phyloP scores from a whole-genome alignment of 2,329 filamentous ascomycete genomes.

The Scedosporium apiospermum region DNA sequence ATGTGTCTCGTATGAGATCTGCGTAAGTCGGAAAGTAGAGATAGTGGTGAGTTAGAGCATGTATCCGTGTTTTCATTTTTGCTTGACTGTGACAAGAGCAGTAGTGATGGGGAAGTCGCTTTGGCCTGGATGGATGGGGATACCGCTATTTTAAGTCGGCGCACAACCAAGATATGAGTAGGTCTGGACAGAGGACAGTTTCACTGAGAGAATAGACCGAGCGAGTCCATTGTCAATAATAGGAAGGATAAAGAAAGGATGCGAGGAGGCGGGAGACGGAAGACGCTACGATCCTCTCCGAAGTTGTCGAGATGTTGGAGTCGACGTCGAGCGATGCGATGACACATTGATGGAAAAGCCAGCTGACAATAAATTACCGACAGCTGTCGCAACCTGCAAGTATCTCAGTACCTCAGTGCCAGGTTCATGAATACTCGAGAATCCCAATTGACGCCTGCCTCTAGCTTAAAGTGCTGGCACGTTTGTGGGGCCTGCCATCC shows the following conservation, averaged over 20 bases:
- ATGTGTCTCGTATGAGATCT: background rate
- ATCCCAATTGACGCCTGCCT: background rate
- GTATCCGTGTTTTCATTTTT: slow-evolving; percentile 10
- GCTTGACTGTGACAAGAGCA: background rate
- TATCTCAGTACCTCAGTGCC: too few species aligned
- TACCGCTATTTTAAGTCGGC: background rate
- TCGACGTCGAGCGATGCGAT: background rate
- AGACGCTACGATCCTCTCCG: background rate
- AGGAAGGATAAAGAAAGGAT: background rate
- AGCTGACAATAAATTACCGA: background rate
- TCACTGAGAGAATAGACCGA: background rate
- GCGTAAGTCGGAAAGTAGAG: background rate
- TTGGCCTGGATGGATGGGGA: background rate
- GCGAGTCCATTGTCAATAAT: background rate
- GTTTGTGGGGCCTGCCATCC: background rate
- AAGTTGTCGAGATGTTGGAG: background rate
- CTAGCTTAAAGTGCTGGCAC: background rate
- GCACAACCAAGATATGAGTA: background rate
- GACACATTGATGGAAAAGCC: background rate
- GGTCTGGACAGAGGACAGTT: background rate
- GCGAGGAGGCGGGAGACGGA: background rate
- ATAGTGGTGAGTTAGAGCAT: background rate
- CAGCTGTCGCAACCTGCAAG: background rate
- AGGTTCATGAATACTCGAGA: too few species aligned
- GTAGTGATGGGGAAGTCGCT: background rate